Percentiles rank a stretch among this genome's conserved stretches.
phyloP scores from a whole-genome alignment of 805 yeast genomes.

The Henningerozyma blattae region DNA sequence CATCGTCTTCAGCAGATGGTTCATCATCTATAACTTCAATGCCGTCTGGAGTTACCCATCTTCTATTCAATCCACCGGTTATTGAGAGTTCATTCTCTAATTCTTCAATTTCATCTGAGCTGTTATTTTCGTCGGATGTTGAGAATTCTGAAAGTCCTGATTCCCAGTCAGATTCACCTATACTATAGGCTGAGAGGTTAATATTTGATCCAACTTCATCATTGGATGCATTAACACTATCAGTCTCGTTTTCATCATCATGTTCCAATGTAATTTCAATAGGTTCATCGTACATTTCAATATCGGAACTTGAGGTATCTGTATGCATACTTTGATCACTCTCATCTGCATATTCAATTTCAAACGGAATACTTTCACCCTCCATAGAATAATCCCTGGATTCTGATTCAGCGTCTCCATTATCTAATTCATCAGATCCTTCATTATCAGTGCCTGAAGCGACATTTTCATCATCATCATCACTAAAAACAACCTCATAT shows the following conservation, averaged over 20 bases:
- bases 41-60: slow-evolving; percentile 21
- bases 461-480: slow-evolving; percentile 22
- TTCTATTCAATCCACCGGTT: slow-evolving; percentile 13
- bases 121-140: slow-evolving; percentile 23
- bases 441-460: slow-evolving; percentile 20
- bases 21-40: slow-evolving; percentile 18
- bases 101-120: slow-evolving; percentile 17
- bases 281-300: slow-evolving; percentile 18
- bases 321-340: slow-evolving; percentile 25
- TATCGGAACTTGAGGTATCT: slow-evolving; percentile 20
- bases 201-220: slow-evolving; percentile 21
- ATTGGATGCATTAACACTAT: too few species aligned
- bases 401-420: slow-evolving; percentile 8
- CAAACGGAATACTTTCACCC: slow-evolving; percentile 8
- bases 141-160: slow-evolving; percentile 25
- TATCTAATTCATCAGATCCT: slow-evolving; percentile 11
- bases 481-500: slow-evolving; percentile 24
- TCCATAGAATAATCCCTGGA: slow-evolving; percentile 5
- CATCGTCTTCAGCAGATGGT: slow-evolving; percentile 16
- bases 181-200: slow-evolving; percentile 24
- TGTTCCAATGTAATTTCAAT: slow-evolving; percentile 7
- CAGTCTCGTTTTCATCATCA: slow-evolving; percentile 13
- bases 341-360: slow-evolving; percentile 12
- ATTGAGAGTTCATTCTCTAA: slow-evolving; percentile 8
- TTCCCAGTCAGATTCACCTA: slow-evolving; percentile 26